These are phyloP conservation scores for Blastobotrys capitulatus DNA, from an alignment of 1,139 yeast genomes.

Conservation along the genomic window DNA sequence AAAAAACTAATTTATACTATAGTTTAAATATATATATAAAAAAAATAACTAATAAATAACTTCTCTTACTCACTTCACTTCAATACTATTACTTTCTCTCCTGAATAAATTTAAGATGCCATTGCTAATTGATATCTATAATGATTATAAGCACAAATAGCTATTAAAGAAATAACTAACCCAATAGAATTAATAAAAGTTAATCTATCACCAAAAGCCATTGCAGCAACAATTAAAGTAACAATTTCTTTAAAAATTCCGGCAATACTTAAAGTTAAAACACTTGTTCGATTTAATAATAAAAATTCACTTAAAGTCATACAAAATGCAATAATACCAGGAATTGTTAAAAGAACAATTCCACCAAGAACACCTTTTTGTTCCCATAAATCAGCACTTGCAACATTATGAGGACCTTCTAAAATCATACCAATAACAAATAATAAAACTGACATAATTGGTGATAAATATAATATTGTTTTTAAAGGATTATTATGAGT, in stretches of 20 bases:
- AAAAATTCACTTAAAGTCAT: conserved; percentile 90
- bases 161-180: conserved; percentile 63
- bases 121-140: conserved; percentile 17
- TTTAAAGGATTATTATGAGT: conserved; percentile 57
- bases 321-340: conserved; percentile 82
- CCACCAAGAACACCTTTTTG: conserved; percentile 52
- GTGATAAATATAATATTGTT: conserved; percentile 78
- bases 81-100: too few species aligned
- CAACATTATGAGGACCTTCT: conserved; percentile 60
- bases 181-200: conserved; percentile 70
- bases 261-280: conserved; percentile 79
- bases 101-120: neutral
- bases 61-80: too few species aligned
- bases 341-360: conserved; percentile 56
- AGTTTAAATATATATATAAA: too few species aligned
- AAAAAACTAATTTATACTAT: too few species aligned
- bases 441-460: conserved; percentile 67
- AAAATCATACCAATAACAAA: conserved; percentile 53
- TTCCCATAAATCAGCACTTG: conserved; percentile 56
- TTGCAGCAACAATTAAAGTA: conserved; percentile 65
- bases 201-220: conserved; percentile 70
- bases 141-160: conserved; percentile 73
- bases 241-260: conserved; percentile 90
- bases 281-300: conserved; percentile 74
- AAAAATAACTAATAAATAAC: too few species aligned